Evolutionary conservation across 352 stramenopile genomes (phyloP).

Genomic region (Globisporangium carolinianum): DNA sequence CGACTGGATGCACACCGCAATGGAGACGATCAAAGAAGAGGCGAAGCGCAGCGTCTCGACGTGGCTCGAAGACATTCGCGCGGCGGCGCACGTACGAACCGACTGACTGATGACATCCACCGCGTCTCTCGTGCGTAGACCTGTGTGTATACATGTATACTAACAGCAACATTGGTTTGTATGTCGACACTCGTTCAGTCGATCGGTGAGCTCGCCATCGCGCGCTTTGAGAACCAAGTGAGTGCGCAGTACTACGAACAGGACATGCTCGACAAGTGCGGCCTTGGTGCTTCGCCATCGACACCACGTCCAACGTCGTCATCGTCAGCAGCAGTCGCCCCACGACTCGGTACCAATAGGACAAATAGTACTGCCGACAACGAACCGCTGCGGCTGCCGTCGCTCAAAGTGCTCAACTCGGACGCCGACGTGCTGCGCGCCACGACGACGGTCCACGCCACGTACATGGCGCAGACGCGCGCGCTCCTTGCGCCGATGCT

Average conservation of each 20-base stretch:
- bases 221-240: slow-evolving; percentile 70
- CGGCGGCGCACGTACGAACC: slow-evolving; percentile 33
- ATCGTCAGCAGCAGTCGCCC: background rate
- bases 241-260: slow-evolving; percentile 71
- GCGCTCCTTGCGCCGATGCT: slow-evolving; percentile 62
- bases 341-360: no score
- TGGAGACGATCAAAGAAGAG: slow-evolving; percentile 69
- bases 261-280: slow-evolving; percentile 70
- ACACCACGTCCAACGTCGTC: slow-evolving; percentile 7
- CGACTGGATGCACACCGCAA: slow-evolving; percentile 68
- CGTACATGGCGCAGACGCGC: slow-evolving; percentile 65
- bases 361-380: slow-evolving; percentile 9
- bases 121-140: no score
- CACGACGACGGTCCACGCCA: slow-evolving; percentile 53
- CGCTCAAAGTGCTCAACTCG: slow-evolving; percentile 65
- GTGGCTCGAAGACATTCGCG: slow-evolving; percentile 71
- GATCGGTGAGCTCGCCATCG: slow-evolving; percentile 59
- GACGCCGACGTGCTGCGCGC: slow-evolving; percentile 52
- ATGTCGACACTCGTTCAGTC: slow-evolving; percentile 16
- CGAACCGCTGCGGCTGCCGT: slow-evolving; percentile 41
- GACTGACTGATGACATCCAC: background rate
- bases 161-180: background rate
- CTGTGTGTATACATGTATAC: background rate
- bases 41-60: slow-evolving; percentile 51
- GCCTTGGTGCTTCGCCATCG: slow-evolving; percentile 15